Evolutionary conservation across 225 moss, liverwort and hornwort species (phyloP), one percentile per base, ranked within the genome.

Genomic region (Marchantia paleacea): DNA sequence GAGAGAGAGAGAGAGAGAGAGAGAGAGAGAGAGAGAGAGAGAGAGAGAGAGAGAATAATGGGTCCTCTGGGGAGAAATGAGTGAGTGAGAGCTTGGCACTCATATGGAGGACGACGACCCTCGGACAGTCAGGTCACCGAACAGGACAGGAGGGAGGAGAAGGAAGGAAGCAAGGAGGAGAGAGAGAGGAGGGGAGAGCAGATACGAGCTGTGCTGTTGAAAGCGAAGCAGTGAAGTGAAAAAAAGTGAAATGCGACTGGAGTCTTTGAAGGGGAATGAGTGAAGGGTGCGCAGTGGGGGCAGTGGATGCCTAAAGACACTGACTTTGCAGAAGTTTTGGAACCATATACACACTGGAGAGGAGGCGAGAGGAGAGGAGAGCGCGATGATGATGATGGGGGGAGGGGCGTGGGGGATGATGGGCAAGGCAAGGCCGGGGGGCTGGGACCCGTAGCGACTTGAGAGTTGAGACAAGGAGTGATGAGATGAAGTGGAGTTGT

Each of bases 291-390:
- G 29, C 15, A 19, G 52, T 11, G 30, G 12, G 30, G 12, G 30
- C 55, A 28, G 71, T 72, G 39, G 55, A 57, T 26, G 55, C 31
- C 31, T 28, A 68, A 30, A 69, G 69, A 69, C 69, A 62, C 62
- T 62, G 69, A 30, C 16, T 73, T 73, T 20, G 52, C 51, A 73
- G 49, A 75, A 58, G 75, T 58, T 75, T 51, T 39, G 76, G 39
- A 76, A 62, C 29, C 76, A 39, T 76, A 58, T 76, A 76, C 57
- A 15, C 58, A 75, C 72, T 52, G 52, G 75, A 55, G 75, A 25
- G 53, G 18, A 14, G 57, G 57, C n/a, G 69, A 48, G 47, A 51
- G 72, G 51, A 14, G 29, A 69, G 18, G 15, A 10, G 19, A 49
- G 48, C 16, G 8, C 48, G 70, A 70, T 70, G 70, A 69, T 10